These are phyloP conservation scores for Penicillium paneum DNA, from an alignment of 2,329 filamentous ascomycete species.

Conservation along the genomic window DNA sequence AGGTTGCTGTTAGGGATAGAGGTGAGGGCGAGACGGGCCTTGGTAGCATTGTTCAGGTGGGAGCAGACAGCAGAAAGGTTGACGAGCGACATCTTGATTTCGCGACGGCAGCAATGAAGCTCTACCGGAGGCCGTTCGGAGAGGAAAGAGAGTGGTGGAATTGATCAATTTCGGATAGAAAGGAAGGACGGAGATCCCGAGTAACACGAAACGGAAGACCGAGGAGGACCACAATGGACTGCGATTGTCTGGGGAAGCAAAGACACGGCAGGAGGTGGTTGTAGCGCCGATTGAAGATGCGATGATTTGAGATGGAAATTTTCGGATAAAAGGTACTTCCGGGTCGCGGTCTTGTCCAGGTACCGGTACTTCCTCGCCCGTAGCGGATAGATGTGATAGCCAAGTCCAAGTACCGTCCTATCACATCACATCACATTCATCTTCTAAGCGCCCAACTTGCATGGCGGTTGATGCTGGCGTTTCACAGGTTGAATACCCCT, in stretches of 20 bases:
- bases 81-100: slow-evolving; percentile 63
- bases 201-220: not conserved
- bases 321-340: slow-evolving; percentile 34
- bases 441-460: slow-evolving; percentile 22
- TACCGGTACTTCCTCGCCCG: slow-evolving; percentile 8
- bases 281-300: slow-evolving; percentile 1
- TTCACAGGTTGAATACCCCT: slow-evolving; percentile 20
- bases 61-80: slow-evolving; percentile 79
- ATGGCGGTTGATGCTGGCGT: slow-evolving; percentile 18
- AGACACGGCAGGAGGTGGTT: slow-evolving; percentile 5
- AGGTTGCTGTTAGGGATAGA: slow-evolving; percentile 77
- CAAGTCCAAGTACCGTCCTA: slow-evolving; percentile 12
- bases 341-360: slow-evolving; percentile 3
- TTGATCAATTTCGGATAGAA: not conserved
- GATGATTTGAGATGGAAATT: slow-evolving; percentile 30
- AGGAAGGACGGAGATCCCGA: not conserved
- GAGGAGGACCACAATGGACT: not conserved
- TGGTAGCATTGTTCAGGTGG: slow-evolving; percentile 84
- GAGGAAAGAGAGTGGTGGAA: slow-evolving; percentile 4
- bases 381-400: slow-evolving; percentile 5
- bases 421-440: slow-evolving; percentile 18
- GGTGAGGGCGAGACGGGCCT: slow-evolving; percentile 78
- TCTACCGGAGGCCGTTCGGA: slow-evolving; percentile 12
- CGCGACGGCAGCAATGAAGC: slow-evolving; percentile 17
- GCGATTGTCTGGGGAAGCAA: slow-evolving; percentile 1